phyloP scores from a whole-genome alignment of 768 basidiomycete species.

The Termitomyces sp. region DNA sequence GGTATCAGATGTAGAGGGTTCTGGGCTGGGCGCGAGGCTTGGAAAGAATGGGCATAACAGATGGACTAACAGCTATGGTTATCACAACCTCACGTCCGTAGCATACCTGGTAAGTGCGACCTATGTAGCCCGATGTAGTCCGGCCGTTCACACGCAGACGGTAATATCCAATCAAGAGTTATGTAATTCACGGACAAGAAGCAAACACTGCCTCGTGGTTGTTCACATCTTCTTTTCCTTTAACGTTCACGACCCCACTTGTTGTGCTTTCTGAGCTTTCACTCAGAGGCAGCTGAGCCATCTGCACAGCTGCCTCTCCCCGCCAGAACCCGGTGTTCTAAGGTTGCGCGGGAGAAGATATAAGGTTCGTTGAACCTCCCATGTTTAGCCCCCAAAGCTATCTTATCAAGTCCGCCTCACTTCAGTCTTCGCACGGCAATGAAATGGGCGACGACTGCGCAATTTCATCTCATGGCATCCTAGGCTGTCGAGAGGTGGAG shows the following conservation, averaged over 20 bases:
- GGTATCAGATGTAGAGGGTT: too few relatives aligned
- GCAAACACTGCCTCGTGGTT: too few relatives aligned
- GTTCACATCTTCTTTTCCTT: slow-evolving; percentile 1
- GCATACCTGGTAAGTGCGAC: too few relatives aligned
- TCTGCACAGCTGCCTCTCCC: not conserved
- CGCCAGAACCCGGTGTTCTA: not conserved
- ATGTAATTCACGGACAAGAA: too few relatives aligned
- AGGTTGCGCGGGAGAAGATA: not conserved
- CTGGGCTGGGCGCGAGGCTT: too few relatives aligned
- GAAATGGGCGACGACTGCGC: not conserved
- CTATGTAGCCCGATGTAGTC: too few relatives aligned
- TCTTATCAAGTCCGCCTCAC: not conserved
- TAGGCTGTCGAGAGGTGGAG: not conserved
- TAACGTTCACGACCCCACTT: not conserved
- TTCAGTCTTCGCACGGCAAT: not conserved
- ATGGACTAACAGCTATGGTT: too few relatives aligned
- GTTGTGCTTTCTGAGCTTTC: not conserved
- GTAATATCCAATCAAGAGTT: too few relatives aligned
- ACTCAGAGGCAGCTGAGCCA: not conserved
- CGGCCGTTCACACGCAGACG: too few relatives aligned
- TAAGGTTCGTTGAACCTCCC: not conserved
- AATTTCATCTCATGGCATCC: not conserved
- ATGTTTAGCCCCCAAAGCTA: not conserved
- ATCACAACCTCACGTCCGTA: too few relatives aligned
- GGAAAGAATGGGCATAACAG: too few relatives aligned